Evolutionary conservation across 2,329 filamentous ascomycete species (phyloP), one percentile per base, ranked within the genome.

Genomic region (Phialophora tarda): DNA sequence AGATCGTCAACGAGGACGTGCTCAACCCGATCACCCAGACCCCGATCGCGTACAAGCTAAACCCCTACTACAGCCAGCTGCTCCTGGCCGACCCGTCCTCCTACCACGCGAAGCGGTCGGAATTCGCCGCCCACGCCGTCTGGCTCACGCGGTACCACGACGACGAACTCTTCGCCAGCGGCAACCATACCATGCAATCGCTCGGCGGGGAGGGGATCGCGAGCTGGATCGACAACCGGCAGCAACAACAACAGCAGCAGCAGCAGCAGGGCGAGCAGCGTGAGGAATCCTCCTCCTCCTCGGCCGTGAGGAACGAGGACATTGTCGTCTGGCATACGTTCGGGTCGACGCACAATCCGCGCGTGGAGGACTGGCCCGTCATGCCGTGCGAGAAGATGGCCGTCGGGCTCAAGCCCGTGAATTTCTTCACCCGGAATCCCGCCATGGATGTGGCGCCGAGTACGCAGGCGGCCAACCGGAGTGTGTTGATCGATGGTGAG

Each of bases 21-120:
- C 78, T 72, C 32, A 88, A 88, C 73, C 78, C 82, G 0, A 76
- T 87, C 65, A 87, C 85, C 67, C 78, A 80, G 24, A 80, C 81
- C 6, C 78, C 82, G 0, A 82, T 87, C 1, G 83, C 78, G 0
- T 88, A 86, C 74, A 88, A 87, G 71, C 82, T 88, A 66, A 79
- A 80, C 60, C 80, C 82, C 0, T 80, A 84, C 6, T 82, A 84
- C 0, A 88, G 85, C 69, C 86, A 88, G 72, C 81, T 82, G 51
- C 79, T 88, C 28, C 77, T 88, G 12, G 84, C 86, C 0, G 81
- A 86, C 67, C 75, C 82, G 3, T 77, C 81, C 6, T 83, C 80
- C n/a, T 83, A 81, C 72, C 82, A 86, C 67, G 78, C 78, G 50
- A 79, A 79, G 65, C 79, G 84, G 4, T 83, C 83, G 3, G 84